These are phyloP conservation scores for Elaeis oleifera DNA, from an alignment of 202 grass and related monocot genomes.

Conservation along the genomic window DNA sequence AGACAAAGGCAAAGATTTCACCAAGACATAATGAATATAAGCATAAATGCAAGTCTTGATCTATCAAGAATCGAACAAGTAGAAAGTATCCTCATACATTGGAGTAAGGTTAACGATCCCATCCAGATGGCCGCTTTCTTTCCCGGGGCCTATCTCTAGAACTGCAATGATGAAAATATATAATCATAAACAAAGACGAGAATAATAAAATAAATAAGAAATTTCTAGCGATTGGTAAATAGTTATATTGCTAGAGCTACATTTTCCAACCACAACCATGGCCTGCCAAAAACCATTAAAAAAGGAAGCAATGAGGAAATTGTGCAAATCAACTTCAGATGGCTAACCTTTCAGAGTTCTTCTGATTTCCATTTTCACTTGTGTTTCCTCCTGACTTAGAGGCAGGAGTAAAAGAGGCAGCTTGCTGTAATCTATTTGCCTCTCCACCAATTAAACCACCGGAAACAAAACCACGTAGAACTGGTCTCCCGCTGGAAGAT, in stretches of 20 bases:
- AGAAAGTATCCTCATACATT: constrained; percentile 6
- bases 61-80: too few relatives aligned
- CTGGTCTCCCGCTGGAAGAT: constrained; percentile 36
- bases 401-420: constrained; percentile 24
- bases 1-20: too few relatives aligned
- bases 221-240: constrained; percentile 6
- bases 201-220: constrained; percentile 12
- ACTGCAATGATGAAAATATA: constrained; percentile 41
- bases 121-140: constrained; percentile 78
- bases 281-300: background rate
- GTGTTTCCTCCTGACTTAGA: constrained; percentile 32
- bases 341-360: constrained; percentile 55
- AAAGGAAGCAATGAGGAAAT: background rate
- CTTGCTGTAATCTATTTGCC: constrained; percentile 16
- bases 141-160: constrained; percentile 61
- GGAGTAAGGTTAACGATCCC: constrained; percentile 57
- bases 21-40: too few relatives aligned
- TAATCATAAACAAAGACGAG: constrained; percentile 9
- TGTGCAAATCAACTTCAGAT: background rate
- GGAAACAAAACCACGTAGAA: constrained; percentile 81
- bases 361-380: constrained; percentile 36
- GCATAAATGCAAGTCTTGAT: too few relatives aligned
- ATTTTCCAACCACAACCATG: background rate
- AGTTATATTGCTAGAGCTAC: background rate
- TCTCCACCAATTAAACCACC: constrained; percentile 84